A percentile compares a stretch with the other conserved stretches of the same genome.
Evolutionary conservation across 2,329 filamentous ascomycete genomes (phyloP).

Genomic region (Plectosphaerella sp.): DNA sequence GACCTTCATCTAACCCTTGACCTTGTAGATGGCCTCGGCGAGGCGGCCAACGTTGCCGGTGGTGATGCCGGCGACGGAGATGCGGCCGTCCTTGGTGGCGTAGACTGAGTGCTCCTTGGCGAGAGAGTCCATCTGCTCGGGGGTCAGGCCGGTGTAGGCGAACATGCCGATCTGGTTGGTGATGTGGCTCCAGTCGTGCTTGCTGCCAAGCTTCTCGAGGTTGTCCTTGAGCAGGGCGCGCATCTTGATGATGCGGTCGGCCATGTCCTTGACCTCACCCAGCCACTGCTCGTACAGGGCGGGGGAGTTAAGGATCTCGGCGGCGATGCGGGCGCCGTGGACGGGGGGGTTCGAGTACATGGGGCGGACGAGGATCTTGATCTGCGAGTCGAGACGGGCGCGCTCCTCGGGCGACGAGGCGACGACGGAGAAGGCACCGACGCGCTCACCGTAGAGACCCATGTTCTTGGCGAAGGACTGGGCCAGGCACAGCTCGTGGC

Average conservation of each 20-base stretch:
- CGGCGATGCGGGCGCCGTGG: constrained; percentile 91
- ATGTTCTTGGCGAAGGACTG: constrained; percentile 99
- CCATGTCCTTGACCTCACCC: constrained; percentile 96
- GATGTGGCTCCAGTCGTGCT: constrained; percentile 98
- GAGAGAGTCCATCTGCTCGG: constrained; percentile 86
- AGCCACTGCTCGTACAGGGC: constrained; percentile 91
- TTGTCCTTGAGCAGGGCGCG: constrained; percentile 90
- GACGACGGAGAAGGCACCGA: constrained; percentile 93
- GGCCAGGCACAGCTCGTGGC: constrained; percentile 80
- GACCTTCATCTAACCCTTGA: constrained; percentile 57
- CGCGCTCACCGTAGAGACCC: constrained; percentile 98
- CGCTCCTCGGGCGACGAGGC: constrained; percentile 83
- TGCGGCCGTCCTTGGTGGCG: constrained; percentile 87
- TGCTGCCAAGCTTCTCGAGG: constrained; percentile 89
- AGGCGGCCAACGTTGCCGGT: constrained; percentile 73
- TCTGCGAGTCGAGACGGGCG: constrained; percentile 91
- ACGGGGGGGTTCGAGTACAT: constrained; percentile 98
- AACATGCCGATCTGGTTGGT: constrained; percentile 99
- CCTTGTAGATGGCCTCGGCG: constrained; percentile 79
- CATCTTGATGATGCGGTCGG: constrained; percentile 98
- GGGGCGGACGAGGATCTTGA: constrained; percentile 97
- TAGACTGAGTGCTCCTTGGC: constrained; percentile 97
- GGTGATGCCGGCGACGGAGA: constrained; percentile 82
- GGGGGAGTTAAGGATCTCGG: constrained; percentile 83
- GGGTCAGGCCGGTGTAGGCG: constrained; percentile 88